A percentile compares a stretch with the other conserved stretches of the same genome.
phyloP scores from a whole-genome alignment of 2,329 filamentous ascomycete species.

The Exophiala sp. region DNA sequence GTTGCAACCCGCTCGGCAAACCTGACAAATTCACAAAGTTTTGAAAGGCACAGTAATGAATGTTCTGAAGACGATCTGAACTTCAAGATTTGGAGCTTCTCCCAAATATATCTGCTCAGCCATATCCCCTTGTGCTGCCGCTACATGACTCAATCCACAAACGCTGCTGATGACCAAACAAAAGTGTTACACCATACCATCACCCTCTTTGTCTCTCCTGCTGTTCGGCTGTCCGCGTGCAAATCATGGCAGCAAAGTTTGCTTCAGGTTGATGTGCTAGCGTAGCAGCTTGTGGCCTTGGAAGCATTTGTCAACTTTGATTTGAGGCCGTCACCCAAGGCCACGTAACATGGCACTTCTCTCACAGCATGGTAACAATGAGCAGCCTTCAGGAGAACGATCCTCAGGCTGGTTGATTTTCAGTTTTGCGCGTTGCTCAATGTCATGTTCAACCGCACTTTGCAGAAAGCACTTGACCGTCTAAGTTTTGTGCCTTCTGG shows the following conservation, averaged over 20 bases:
- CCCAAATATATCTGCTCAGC: neutral
- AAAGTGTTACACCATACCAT: neutral
- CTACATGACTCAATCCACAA: neutral
- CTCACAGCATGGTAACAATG: neutral
- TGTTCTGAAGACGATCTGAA: too few relatives aligned
- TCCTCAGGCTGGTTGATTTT: neutral
- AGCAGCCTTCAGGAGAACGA: neutral
- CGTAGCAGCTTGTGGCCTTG: neutral
- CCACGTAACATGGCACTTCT: neutral
- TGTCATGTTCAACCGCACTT: neutral
- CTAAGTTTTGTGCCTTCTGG: neutral
- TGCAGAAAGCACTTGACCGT: neutral
- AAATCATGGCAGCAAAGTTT: constrained; percentile 3
- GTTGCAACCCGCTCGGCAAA: too few relatives aligned
- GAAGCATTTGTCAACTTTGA: neutral
- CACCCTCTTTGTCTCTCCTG: neutral
- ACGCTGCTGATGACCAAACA: neutral
- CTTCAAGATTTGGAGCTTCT: too few relatives aligned
- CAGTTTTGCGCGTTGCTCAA: neutral
- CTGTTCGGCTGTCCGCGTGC: neutral
- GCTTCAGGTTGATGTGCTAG: neutral
- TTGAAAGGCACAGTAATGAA: too few relatives aligned
- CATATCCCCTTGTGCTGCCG: neutral
- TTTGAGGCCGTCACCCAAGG: too few relatives aligned
- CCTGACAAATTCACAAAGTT: too few relatives aligned